phyloP scores from a whole-genome alignment of 2,329 filamentous ascomycete genomes.

The Cladobotryum mycophilum region DNA sequence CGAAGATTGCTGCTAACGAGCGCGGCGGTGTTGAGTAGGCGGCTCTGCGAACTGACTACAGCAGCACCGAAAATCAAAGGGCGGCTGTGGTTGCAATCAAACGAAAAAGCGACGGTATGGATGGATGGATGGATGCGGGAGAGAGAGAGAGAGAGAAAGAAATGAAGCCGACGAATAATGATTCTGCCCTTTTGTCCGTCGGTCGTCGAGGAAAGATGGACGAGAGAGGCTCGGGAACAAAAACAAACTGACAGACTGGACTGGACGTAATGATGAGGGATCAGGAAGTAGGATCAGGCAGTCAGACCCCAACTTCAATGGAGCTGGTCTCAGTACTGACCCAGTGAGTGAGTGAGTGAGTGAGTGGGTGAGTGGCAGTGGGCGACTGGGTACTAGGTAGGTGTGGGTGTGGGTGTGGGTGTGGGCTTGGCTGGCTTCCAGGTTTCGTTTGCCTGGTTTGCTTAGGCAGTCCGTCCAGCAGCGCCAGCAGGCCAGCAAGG shows the following conservation, averaged over 20 bases:
- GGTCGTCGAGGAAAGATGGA: background rate
- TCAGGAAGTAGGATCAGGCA: constrained; percentile 7
- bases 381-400: too few species aligned
- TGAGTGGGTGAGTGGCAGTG: too few species aligned
- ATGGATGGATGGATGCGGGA: background rate
- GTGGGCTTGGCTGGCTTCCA: too few species aligned
- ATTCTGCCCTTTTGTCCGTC: background rate
- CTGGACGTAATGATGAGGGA: constrained; percentile 11
- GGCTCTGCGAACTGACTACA: background rate
- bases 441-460: too few species aligned
- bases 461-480: too few species aligned
- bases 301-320: constrained; percentile 9
- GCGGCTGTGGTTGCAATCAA: too few species aligned
- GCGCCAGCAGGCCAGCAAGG: too few species aligned
- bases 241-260: constrained; percentile 1
- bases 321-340: background rate
- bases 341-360: too few species aligned
- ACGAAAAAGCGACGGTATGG: background rate
- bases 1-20: background rate
- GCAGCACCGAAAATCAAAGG: background rate
- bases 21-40: constrained; percentile 10
- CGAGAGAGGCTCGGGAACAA: background rate
- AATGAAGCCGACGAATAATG: background rate
- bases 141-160: background rate
- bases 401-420: too few species aligned